phyloP scores from a whole-genome alignment of 768 basidiomycete species.

The Suillus fuscotomentosus region DNA sequence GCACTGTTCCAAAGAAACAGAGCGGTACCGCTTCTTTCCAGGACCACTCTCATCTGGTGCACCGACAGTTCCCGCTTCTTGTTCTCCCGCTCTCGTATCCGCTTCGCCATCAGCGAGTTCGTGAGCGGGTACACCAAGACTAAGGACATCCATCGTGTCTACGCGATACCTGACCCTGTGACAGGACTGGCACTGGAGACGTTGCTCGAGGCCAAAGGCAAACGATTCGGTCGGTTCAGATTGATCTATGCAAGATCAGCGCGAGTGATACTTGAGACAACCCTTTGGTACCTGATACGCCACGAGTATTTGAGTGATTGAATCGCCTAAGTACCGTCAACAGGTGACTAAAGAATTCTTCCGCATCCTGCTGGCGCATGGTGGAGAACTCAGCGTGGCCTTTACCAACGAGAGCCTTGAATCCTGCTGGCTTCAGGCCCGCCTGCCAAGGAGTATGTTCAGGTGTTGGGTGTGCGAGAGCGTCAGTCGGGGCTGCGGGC shows the following conservation, averaged over 20 bases:
- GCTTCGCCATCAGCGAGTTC: slow-evolving; percentile 23
- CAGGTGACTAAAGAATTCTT: slow-evolving; percentile 89
- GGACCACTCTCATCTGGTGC: slow-evolving; percentile 5
- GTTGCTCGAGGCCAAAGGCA: slow-evolving; percentile 81
- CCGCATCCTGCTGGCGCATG: slow-evolving; percentile 96
- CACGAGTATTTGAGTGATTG: slow-evolving; percentile 43
- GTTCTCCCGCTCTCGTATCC: slow-evolving; percentile 11
- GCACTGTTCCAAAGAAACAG: slow-evolving; percentile 60
- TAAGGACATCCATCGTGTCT: slow-evolving; percentile 75
- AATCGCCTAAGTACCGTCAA: slow-evolving; percentile 71
- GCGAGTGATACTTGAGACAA: slow-evolving; percentile 22
- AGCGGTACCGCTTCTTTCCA: slow-evolving; percentile 58
- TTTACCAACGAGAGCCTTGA: slow-evolving; percentile 89
- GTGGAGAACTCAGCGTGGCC: slow-evolving; percentile 94
- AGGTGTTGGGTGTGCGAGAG: slow-evolving; percentile 29
- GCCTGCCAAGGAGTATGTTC: slow-evolving; percentile 50
- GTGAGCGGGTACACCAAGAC: slow-evolving; percentile 72
- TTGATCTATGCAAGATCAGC: slow-evolving; percentile 3
- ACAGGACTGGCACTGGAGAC: slow-evolving; percentile 80
- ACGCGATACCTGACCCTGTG: slow-evolving; percentile 78
- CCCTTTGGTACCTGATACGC: slow-evolving; percentile 30
- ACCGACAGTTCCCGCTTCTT: not conserved
- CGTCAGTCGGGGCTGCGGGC: slow-evolving; percentile 26
- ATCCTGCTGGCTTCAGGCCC: slow-evolving; percentile 77
- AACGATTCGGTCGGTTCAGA: slow-evolving; percentile 76